These are phyloP conservation scores for Isochrysis galbana DNA, from an alignment of 78 protist genomes.

Conservation along the genomic window DNA sequence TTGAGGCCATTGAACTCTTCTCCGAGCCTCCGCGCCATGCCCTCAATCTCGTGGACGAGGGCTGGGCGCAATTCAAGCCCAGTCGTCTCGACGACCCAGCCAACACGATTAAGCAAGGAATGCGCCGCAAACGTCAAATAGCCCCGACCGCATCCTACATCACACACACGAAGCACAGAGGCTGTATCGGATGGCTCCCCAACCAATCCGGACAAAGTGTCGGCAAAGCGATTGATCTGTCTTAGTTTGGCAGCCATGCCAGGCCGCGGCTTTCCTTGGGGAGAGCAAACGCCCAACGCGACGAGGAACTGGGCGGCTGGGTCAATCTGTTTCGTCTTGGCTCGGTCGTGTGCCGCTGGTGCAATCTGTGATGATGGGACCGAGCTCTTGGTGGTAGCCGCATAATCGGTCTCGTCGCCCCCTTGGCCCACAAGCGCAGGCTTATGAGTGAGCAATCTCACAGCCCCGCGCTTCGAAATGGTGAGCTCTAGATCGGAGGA, in stretches of 20 bases:
- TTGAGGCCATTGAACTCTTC: not conserved
- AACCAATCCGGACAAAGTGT: not conserved
- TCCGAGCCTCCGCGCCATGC: not conserved
- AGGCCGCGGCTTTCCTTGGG: not conserved
- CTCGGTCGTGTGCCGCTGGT: not conserved
- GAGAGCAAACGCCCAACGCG: not conserved
- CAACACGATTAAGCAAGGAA: not conserved
- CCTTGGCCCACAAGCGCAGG: too few relatives aligned
- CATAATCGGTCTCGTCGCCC: too few relatives aligned
- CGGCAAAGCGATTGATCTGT: conserved; percentile 18
- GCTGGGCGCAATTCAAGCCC: conserved; percentile 16
- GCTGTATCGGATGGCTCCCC: not conserved
- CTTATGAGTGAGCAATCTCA: not conserved
- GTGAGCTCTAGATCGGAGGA: not conserved
- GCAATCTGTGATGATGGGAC: too few relatives aligned
- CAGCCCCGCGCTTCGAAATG: not conserved
- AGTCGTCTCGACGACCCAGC: conserved; percentile 4
- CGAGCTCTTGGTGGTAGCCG: too few relatives aligned
- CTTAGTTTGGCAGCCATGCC: conserved; percentile 43
- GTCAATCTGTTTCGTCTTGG: not conserved
- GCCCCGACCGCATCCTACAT: conserved; percentile 39
- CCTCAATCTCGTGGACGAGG: not conserved
- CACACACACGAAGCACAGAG: not conserved
- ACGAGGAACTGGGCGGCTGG: not conserved
- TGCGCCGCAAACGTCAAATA: conserved; percentile 35